phyloP scores from a whole-genome alignment of 148 eudicot genomes.

The Silene uniflora region DNA sequence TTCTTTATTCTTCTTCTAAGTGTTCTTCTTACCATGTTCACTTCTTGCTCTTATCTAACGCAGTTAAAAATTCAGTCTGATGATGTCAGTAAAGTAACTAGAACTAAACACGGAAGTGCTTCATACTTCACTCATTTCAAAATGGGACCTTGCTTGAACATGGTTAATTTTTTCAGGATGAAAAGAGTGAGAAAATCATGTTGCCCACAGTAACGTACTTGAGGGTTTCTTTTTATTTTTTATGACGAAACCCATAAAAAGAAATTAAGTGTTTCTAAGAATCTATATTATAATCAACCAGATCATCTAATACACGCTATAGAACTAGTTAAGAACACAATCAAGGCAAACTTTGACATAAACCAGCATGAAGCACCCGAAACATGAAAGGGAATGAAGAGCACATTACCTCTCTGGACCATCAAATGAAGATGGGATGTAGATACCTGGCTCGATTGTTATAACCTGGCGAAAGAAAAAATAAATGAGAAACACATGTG shows the following conservation, averaged over 20 bases:
- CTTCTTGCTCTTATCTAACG: too few relatives aligned
- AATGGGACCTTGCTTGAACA: not conserved
- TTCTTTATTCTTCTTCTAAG: too few relatives aligned
- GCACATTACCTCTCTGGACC: constrained; percentile 60
- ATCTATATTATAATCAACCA: too few relatives aligned
- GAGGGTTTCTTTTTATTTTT: not conserved
- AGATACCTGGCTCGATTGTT: constrained; percentile 94
- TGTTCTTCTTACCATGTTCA: too few relatives aligned
- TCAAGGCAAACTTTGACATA: not conserved
- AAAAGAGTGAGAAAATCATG: not conserved
- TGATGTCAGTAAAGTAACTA: too few relatives aligned
- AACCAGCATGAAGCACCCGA: not conserved
- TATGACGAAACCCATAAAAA: too few relatives aligned
- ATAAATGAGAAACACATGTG: not conserved
- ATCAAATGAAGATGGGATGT: constrained; percentile 63
- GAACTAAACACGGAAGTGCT: too few relatives aligned
- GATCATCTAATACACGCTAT: too few relatives aligned
- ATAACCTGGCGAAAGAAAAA: constrained; percentile 46
- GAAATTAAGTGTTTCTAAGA: too few relatives aligned
- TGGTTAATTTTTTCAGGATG: not conserved
- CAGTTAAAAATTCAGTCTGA: too few relatives aligned
- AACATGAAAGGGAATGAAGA: not conserved
- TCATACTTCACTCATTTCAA: not conserved
- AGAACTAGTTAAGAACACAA: too few relatives aligned
- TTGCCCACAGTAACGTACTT: not conserved